Base-by-base conservation (phyloP, 129 eudicot genomes). In the Flaveria linearis region DNA sequence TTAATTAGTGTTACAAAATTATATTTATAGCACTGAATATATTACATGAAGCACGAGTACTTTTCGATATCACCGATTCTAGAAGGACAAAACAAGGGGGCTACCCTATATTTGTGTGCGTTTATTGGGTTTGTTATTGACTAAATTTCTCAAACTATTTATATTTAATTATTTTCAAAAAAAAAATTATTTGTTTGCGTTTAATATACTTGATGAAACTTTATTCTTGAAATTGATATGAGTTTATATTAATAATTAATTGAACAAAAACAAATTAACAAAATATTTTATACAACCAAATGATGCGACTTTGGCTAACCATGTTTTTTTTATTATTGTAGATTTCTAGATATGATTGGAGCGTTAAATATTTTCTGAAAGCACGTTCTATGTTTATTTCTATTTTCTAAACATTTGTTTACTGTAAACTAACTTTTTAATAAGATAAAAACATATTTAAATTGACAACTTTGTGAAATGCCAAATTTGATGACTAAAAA, bases 61-160 rank as follows among this genome's bases (percentile, higher is more conserved):
- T 17, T 4, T 68, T 68, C 43, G 73, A 68, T 53, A 68, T 68
- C 73, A 68, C 72, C 36, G 7, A 20, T 43, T 68, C 56, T 68
- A 68, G 72, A 68, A 68, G 56, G 53, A 33, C 55, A 18, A 43
- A 3, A 45, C 73, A 11, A 43, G 36, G n/a, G 12, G 22, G 39
- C 73, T 42, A 20, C 53, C 18, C 55, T 68, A 39, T 2, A 68
- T 9, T 17, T 43, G 55, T 42, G 30, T 68, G 51, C 49, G 71
- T 39, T 9, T n/a, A 20, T 36, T 8, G 42, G 69, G 23, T 16
- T 66, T 65, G 17, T 66, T 66, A 7, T 36, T 39, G 14, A 52
- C 58, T 52, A 16, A 16, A 1, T 49, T 49, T 49, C n/a, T 49
- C 53, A 12, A 49, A 47, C 13, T 45, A 45, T 11, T 12, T 49